phyloP scores from a whole-genome alignment of 2,329 filamentous ascomycete species.

The Paracamarosporium sp. region DNA sequence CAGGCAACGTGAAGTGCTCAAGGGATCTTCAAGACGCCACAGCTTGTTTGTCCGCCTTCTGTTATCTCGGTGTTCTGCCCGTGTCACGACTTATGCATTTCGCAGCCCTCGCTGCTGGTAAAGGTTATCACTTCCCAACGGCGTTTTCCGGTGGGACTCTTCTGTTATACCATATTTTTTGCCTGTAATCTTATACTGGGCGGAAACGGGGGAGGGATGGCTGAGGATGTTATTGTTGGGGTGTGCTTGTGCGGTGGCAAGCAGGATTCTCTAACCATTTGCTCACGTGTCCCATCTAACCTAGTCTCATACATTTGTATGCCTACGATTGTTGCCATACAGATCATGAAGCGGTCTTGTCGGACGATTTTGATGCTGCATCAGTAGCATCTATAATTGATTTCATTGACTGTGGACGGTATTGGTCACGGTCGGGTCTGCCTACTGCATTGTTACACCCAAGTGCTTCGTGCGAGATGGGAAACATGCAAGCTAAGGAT shows the following conservation, averaged over 20 bases:
- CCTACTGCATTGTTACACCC: no score
- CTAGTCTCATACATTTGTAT: neutral
- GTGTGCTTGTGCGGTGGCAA: neutral
- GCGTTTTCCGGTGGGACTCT: neutral
- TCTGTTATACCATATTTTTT: constrained; percentile 2
- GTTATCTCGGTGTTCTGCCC: constrained; percentile 7
- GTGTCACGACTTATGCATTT: constrained; percentile 2
- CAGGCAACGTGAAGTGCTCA: neutral
- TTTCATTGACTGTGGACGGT: no score
- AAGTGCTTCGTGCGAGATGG: no score
- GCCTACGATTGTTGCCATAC: neutral
- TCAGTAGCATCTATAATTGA: no score
- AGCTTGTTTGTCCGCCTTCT: neutral
- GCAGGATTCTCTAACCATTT: neutral
- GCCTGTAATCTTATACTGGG: neutral
- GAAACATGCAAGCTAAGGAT: no score
- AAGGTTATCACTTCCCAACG: neutral
- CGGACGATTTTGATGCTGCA: neutral
- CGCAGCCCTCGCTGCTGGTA: neutral
- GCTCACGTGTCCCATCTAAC: neutral
- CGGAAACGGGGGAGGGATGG: neutral
- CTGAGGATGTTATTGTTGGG: neutral
- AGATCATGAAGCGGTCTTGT: neutral
- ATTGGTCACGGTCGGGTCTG: no score
- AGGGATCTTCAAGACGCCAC: neutral